Evolutionary conservation across 179 eudicot species (phyloP), one percentile per base, ranked within the genome.

Genomic region (Beta macrorhiza): DNA sequence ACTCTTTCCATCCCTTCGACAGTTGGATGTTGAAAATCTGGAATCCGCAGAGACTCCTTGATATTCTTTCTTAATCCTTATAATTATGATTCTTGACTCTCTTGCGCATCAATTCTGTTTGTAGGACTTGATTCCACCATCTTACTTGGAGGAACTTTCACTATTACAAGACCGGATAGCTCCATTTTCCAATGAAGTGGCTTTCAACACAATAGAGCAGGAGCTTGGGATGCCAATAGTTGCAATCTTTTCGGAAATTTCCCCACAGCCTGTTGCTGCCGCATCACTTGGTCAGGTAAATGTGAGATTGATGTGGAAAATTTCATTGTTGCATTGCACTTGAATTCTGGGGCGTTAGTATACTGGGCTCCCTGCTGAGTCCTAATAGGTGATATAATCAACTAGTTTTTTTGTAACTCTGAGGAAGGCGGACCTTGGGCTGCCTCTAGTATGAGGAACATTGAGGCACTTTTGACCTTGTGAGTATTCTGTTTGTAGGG

Each of bases 281-380:
- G 99, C 99, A 78, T 96, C 99, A 70, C 96, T 96, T 74, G 99
- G 99, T 67, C 99, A 96, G 99, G 99, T 92, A 80, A 32, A 37
- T 49, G 20, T 25, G 45, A 73, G 61, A 37, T 22, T 81, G 49
- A 58, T 67, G 52, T 47, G 75, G 63, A 13, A 25, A 12, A 25
- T 14, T 5, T 22, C 17, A 20, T 62, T 20, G 19, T 47, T 16
- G 4, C 11, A 47, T 49, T 49, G 19, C 73, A 42, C 17, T 3
- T 20, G 22, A 5, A 42, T 20, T 14, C 29, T 16, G 3, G 29
- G 32, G 56, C 7, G 5, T 14, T 73, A 53, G 37, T 13, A 73
- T 14, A 6, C 8, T 13, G 19, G 5, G 20, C 61, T 73, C 14
- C 45, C 20, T 22, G 13, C 32, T 13, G 62, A 16, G 5, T 12